Evolutionary conservation across 495 filamentous ascomycete species (phyloP).

Genomic region (Penicillium paradoxum): DNA sequence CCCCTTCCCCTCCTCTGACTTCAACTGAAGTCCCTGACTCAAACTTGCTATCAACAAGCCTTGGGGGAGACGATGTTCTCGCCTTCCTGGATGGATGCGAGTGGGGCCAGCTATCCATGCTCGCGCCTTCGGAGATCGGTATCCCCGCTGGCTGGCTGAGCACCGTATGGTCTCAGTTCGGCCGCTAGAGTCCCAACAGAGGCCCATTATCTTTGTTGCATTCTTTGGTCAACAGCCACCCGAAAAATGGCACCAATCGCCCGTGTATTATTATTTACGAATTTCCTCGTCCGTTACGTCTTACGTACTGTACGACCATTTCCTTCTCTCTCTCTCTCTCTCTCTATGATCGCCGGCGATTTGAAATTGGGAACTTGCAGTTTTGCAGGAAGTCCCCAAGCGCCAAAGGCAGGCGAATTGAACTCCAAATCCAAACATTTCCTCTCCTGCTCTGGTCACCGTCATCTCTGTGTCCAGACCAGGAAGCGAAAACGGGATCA

Average conservation of each 20-base stretch:
- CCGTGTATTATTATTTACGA: conserved; percentile 23
- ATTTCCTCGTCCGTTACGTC: conserved; percentile 11
- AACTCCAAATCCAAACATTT: conserved; percentile 4
- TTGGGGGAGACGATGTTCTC: conserved; percentile 45
- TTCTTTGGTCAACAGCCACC: neutral
- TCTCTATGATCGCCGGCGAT: conserved; percentile 8
- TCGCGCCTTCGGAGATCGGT: conserved; percentile 32
- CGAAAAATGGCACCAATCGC: neutral
- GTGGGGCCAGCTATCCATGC: conserved; percentile 30
- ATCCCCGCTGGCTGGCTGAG: conserved; percentile 40
- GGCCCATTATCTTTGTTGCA: neutral
- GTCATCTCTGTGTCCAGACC: neutral
- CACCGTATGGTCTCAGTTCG: conserved; percentile 37
- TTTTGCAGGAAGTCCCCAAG: neutral
- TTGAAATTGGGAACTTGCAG: neutral
- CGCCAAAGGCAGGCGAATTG: neutral
- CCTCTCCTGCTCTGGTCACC: neutral
- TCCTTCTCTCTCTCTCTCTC: neutral
- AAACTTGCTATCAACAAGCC: conserved; percentile 32
- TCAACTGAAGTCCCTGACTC: conserved; percentile 28
- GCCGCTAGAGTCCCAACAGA: conserved; percentile 14
- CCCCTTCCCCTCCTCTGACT: conserved; percentile 36
- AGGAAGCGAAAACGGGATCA: conserved; percentile 3
- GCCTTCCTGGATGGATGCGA: conserved; percentile 45
- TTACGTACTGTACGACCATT: conserved; percentile 15